Conservation (phyloP, 2,329 filamentous ascomycete species). For the Aspergillus puulaauensis region DNA sequence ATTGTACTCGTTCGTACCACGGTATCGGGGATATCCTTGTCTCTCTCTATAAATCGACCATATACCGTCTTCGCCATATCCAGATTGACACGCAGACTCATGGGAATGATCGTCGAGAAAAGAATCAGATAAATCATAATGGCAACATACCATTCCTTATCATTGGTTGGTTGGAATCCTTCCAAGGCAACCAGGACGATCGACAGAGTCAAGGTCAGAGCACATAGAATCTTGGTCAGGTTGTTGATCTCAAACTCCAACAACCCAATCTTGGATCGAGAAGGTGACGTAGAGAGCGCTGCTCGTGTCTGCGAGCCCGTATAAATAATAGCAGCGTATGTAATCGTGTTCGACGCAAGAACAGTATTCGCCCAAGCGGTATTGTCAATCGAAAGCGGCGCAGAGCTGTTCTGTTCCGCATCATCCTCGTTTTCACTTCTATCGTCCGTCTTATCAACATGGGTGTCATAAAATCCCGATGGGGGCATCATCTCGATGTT, state of each 20-base stretch:
- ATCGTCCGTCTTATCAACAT: slow-evolving; percentile 35
- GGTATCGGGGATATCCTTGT: slow-evolving; percentile 84
- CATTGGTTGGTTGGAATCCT: slow-evolving; percentile 63
- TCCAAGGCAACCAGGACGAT: slow-evolving; percentile 85
- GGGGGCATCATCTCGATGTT: slow-evolving; percentile 72
- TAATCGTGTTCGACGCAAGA: slow-evolving; percentile 86
- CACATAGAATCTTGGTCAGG: slow-evolving; percentile 91
- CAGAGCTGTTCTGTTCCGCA: slow-evolving; percentile 51
- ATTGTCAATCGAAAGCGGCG: slow-evolving; percentile 87
- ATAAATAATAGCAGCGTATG: slow-evolving; percentile 87
- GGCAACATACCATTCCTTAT: slow-evolving; percentile 81
- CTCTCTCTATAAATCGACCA: slow-evolving; percentile 90
- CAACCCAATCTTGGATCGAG: slow-evolving; percentile 89
- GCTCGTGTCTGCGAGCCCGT: slow-evolving; percentile 93
- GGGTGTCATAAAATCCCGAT: slow-evolving; percentile 46
- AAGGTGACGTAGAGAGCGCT: slow-evolving; percentile 86
- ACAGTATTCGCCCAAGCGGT: slow-evolving; percentile 99
- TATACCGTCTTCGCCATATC: slow-evolving; percentile 98
- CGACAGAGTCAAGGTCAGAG: slow-evolving; percentile 81
- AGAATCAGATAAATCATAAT: slow-evolving; percentile 98
- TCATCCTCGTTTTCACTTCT: slow-evolving; percentile 19
- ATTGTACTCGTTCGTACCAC: slow-evolving; percentile 97
- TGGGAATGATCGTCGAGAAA: slow-evolving; percentile 98
- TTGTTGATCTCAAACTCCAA: slow-evolving; percentile 97
- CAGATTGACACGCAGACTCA: slow-evolving; percentile 91